Evolutionary conservation across 257 asterid genomes (phyloP), one percentile per base, ranked within the genome.

Genomic region (Ocimum tenuiflorum): DNA sequence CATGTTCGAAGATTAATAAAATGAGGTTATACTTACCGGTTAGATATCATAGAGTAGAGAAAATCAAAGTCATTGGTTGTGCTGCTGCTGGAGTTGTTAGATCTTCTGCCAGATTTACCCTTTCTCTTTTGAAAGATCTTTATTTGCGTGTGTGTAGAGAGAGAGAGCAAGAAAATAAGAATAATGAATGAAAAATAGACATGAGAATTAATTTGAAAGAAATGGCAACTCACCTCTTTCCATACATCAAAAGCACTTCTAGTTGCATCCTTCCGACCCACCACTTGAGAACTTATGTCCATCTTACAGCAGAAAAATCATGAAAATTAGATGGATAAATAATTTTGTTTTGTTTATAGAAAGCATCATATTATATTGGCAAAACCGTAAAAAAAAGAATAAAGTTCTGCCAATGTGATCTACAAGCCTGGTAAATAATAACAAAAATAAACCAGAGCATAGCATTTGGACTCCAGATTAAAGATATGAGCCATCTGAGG

Each of bases 251-350:
- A 85, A 63, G 95, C 94, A 79, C 91, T 88, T 83, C 65, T 90
- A 60, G 95, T 67, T 68, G 80, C 61, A 82, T 94, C 97, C 76
- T 94, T 94, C 70, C 78, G 78, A 64, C 99, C 97, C 75, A 88
- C 95, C 85, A 90, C 99, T 81, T 94, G 99, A 66, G 97, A 80
- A 73, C 89, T 77, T 68, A 94, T 80, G 71, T 90, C 96, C 95
- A 86, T 60, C 99, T 82, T 78, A 61, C 69, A 66, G 59, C 11
- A 49, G 63, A 63, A 57, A 75, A 67, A 33, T 23, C 50, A 47
- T 54, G 38, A 31, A 29, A 75, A 42, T 52, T 53, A 76, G 57
- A 65, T 24, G 67, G 71, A 14, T 51, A 72, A 61, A 33, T 14
- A 10, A 6, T 23, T 38, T 31, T 12, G 8, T 48, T 48, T 74